phyloP scores from a whole-genome alignment of 2,329 filamentous ascomycete species.

The Aspergillus sojae region DNA sequence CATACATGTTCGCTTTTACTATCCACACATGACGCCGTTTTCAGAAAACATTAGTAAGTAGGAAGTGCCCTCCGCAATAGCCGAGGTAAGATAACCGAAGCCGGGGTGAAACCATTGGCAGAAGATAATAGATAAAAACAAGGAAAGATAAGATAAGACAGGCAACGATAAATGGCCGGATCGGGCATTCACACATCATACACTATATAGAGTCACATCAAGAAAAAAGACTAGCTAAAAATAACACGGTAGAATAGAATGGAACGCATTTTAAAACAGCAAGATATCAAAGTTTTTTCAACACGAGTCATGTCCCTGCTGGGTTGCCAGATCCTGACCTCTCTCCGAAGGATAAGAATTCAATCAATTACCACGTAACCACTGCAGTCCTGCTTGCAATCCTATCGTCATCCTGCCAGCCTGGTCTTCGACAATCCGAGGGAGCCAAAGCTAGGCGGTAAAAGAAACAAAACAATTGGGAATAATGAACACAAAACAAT shows the following conservation, averaged over 20 bases:
- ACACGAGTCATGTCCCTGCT: not conserved
- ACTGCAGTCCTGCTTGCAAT: slow-evolving; percentile 3
- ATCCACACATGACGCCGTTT: not conserved
- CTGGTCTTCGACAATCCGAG: not conserved
- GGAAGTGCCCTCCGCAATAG: not conserved
- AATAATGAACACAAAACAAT: slow-evolving; percentile 9
- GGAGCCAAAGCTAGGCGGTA: not conserved
- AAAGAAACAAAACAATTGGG: slow-evolving; percentile 10
- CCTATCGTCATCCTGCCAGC: slow-evolving; percentile 3
- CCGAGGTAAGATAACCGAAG: slow-evolving; percentile 1
- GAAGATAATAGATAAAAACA: slow-evolving; percentile 3
- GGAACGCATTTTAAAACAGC: not conserved
- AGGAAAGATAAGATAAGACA: slow-evolving; percentile 7
- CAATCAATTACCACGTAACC: slow-evolving; percentile 6
- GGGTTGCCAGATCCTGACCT: not conserved
- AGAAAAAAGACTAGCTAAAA: slow-evolving; percentile 3
- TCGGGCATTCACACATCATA: slow-evolving; percentile 4
- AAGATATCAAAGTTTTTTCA: not conserved
- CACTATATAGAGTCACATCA: not conserved
- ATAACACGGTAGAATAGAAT: slow-evolving; percentile 13
- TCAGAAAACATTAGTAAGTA: not conserved
- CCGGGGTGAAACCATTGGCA: not conserved
- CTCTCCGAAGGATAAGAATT: not conserved
- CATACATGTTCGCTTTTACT: not conserved
- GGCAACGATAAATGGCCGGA: slow-evolving; percentile 1